Percentiles rank a stretch among this genome's conserved stretches.
Evolutionary conservation across 2,329 filamentous ascomycete species (phyloP).

Genomic region (Hymenotorrendiella dingleyae): DNA sequence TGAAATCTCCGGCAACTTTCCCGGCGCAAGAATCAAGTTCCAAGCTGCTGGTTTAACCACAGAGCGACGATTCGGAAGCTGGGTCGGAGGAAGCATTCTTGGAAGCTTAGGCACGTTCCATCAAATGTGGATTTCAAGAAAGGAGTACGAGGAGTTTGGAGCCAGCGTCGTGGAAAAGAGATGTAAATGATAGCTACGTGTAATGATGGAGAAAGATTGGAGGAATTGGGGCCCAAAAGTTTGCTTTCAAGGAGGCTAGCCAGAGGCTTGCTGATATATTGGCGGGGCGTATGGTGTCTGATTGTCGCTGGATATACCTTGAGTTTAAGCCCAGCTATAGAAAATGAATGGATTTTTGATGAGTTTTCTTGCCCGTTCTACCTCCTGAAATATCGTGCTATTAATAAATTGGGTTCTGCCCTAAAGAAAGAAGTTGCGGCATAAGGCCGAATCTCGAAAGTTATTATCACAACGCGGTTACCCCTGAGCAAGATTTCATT

Average conservation of each 20-base stretch:
- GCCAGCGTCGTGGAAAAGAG: constrained; percentile 87
- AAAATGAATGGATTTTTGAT: constrained; percentile 4
- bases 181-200: constrained; percentile 61
- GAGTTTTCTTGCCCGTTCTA: too few species aligned
- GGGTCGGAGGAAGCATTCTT: constrained; percentile 95
- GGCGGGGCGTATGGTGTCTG: constrained; percentile 22
- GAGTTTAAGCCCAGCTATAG: constrained; percentile 5
- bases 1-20: constrained; percentile 76
- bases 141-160: constrained; percentile 97
- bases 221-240: constrained; percentile 2
- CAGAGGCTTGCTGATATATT: constrained; percentile 11
- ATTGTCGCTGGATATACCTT: constrained; percentile 13
- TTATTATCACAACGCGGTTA: not conserved
- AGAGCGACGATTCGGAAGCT: constrained; percentile 86
- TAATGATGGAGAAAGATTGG: constrained; percentile 4
- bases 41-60: constrained; percentile 80
- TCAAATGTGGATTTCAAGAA: constrained; percentile 98
- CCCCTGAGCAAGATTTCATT: too few species aligned
- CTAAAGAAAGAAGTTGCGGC: not conserved
- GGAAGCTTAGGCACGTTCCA: constrained; percentile 96
- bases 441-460: not conserved
- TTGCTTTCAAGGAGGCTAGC: constrained; percentile 3
- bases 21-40: constrained; percentile 79
- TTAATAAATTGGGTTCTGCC: too few species aligned
- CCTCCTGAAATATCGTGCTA: too few species aligned